Conservation (phyloP, 1,139 yeast genomes). For the Magnusiomyces starmeri region DNA sequence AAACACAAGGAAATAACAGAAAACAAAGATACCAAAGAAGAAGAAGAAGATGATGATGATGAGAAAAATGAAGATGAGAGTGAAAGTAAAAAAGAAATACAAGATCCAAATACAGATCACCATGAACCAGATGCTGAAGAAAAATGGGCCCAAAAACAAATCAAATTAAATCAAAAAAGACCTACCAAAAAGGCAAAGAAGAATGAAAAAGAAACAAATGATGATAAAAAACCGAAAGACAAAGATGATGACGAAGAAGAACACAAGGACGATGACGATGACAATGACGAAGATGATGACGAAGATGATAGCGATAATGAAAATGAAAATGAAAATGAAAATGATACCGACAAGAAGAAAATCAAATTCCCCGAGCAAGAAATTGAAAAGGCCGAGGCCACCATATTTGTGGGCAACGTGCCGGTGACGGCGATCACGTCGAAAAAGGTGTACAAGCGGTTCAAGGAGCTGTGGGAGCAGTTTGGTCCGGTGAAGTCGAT, state of each 20-base stretch:
- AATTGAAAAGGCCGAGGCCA: constrained; percentile 76
- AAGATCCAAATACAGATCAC: constrained; percentile 12
- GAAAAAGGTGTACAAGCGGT: constrained; percentile 52
- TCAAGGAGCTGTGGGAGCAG: constrained; percentile 43
- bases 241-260: constrained; percentile 10
- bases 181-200: background rate
- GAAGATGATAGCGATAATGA: constrained; percentile 10
- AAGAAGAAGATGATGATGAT: constrained; percentile 21
- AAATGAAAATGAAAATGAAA: background rate
- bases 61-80: constrained; percentile 17
- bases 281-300: constrained; percentile 8
- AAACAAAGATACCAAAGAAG: constrained; percentile 20
- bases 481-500: background rate
- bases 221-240: background rate
- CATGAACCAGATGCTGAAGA: constrained; percentile 6
- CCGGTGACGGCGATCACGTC: constrained; percentile 47
- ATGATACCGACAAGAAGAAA: constrained; percentile 5
- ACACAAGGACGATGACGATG: background rate
- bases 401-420: constrained; percentile 78
- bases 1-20: constrained; percentile 21
- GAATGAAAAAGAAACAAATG: background rate
- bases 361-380: constrained; percentile 35
- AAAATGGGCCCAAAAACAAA: constrained; percentile 1
- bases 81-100: constrained; percentile 27
- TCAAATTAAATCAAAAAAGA: background rate